A percentile compares a stretch with the other conserved stretches of the same genome.
Conservation (phyloP, 768 basidiomycete genomes). For the Mycena venus region DNA sequence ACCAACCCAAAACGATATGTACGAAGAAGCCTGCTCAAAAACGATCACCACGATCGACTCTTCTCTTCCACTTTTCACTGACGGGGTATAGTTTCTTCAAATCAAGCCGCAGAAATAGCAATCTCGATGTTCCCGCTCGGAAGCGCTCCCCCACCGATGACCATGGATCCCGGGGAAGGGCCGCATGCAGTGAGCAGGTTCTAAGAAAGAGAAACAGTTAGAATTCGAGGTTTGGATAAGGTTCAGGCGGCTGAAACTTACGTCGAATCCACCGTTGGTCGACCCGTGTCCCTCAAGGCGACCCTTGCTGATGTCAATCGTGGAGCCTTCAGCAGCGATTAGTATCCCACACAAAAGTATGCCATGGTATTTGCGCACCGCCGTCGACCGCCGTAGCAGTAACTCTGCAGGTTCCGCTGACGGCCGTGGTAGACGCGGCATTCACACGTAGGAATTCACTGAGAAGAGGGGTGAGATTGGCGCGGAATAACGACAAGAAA, state of each 20-base stretch:
- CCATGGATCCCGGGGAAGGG: slow-evolving; percentile 37
- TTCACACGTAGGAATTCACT: slow-evolving; percentile 38
- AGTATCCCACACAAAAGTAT: neutral
- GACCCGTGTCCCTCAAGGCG: slow-evolving; percentile 38
- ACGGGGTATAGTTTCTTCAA: neutral
- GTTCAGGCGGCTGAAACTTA: neutral
- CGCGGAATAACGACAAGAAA: neutral
- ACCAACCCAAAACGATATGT: neutral
- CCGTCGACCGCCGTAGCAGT: slow-evolving; percentile 38
- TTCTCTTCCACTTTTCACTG: neutral
- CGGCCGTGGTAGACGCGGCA: slow-evolving; percentile 21
- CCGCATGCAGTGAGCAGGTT: slow-evolving; percentile 38
- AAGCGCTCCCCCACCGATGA: slow-evolving; percentile 36
- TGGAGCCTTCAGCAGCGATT: slow-evolving; percentile 16
- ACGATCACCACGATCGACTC: neutral
- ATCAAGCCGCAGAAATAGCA: slow-evolving; percentile 33
- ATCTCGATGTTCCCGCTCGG: slow-evolving; percentile 31
- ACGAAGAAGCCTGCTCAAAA: slow-evolving; percentile 5
- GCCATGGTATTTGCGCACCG: slow-evolving; percentile 11
- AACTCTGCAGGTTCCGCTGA: slow-evolving; percentile 37
- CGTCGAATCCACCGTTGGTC: slow-evolving; percentile 37
- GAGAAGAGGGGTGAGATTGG: neutral
- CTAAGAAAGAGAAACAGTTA: neutral
- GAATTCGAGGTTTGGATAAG: neutral
- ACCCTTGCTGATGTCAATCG: slow-evolving; percentile 39